These are phyloP conservation scores for Teunomyces atbi DNA, from an alignment of 805 yeast species.

Conservation along the genomic window DNA sequence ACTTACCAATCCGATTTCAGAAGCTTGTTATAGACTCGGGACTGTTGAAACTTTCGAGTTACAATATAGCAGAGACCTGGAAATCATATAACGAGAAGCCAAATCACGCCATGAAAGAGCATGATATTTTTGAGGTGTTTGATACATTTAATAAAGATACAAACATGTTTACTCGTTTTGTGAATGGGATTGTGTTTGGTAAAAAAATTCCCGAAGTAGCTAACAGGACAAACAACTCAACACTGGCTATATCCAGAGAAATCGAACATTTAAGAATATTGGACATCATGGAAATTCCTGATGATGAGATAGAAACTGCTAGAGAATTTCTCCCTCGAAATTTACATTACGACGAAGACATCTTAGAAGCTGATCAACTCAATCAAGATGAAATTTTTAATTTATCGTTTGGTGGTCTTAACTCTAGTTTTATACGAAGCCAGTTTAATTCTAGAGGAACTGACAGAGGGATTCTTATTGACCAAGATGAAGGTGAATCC, in stretches of 20 bases:
- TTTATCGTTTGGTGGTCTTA: constrained; percentile 22
- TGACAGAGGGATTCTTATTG: neutral
- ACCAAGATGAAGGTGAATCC: constrained; percentile 4
- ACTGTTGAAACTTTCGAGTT: neutral
- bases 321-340: constrained; percentile 10
- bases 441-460: neutral
- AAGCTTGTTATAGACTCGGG: neutral
- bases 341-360: neutral
- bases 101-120: neutral
- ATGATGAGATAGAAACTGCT: constrained; percentile 13
- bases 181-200: neutral
- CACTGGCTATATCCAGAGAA: constrained; percentile 6
- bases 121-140: neutral
- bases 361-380: neutral
- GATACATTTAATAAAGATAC: neutral
- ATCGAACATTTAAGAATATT: constrained; percentile 3
- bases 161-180: neutral
- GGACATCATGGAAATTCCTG: neutral
- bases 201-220: neutral
- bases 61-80: neutral
- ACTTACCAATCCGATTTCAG: neutral
- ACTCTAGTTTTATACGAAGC: constrained; percentile 2
- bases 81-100: neutral
- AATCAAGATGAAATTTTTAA: constrained; percentile 15
- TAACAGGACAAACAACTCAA: constrained; percentile 1